Base-by-base conservation (phyloP, 2,329 filamentous ascomycete species). In the Pleomassaria siparia region DNA sequence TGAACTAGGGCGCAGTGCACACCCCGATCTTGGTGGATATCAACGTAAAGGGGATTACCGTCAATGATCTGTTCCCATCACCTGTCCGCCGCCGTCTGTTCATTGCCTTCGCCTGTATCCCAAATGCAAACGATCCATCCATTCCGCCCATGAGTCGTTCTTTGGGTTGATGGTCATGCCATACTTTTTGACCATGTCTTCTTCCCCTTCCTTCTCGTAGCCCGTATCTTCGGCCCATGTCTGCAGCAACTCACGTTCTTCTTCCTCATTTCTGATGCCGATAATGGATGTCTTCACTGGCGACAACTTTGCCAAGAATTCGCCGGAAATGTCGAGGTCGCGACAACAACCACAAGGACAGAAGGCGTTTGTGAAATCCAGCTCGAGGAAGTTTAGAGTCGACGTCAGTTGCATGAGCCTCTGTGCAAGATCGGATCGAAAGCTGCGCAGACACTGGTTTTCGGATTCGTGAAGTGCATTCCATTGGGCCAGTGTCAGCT, bases 321-420 rank as follows among this genome's bases (percentile, higher is more conserved):
- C 18, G 4, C 7, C 12, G 11, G 4, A 10, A 12, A 43, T 11
- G 6, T 25, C 12, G 28, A 43, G 16, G 3, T 10, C 21, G 16
- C 49, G 24, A 18, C 40, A 47, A 16, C 45, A 47, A 7, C 40
- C 29, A 6, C 42, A n/a, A 8, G 41, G 33, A 21, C 49, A 51
- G 41, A 41, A 55, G 6, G 47, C 40, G 35, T 55, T 55, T 28
- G 40, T 47, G 22, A 43, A 37, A 39, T 51, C 45, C 12, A 51
- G 10, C 21, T 51, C 45, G n/a, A n/a, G n/a, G n/a, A n/a, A n/a
- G n/a, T n/a, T n/a, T n/a, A n/a, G n/a, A n/a, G n/a, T n/a, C n/a
- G n/a, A n/a, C n/a, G n/a, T n/a, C n/a, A n/a, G n/a, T n/a, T n/a
- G n/a, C n/a, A n/a, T n/a, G n/a, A n/a, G n/a, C n/a, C n/a, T n/a